Percentiles rank a stretch among this genome's conserved stretches.
These are phyloP conservation scores for Tremella yokohamensis DNA, from an alignment of 768 basidiomycete species.

Conservation along the genomic window DNA sequence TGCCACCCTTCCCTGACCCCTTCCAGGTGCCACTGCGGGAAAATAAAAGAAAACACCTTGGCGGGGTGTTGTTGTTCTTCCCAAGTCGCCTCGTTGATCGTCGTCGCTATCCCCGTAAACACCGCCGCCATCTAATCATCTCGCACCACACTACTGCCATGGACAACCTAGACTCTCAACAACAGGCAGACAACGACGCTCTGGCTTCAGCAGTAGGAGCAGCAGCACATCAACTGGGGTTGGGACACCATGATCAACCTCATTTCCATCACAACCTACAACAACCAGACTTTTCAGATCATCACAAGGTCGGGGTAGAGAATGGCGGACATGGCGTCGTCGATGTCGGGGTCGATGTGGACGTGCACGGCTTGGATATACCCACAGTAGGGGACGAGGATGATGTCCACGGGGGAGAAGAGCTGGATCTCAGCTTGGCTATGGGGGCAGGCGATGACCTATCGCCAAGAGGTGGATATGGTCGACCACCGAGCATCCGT, in stretches of 20 bases:
- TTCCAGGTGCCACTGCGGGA: too few relatives aligned
- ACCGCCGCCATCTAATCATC: neutral
- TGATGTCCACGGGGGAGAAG: constrained; percentile 17
- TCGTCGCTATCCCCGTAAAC: too few relatives aligned
- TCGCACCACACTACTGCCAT: neutral
- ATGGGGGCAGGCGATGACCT: constrained; percentile 20
- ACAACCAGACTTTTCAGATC: constrained; percentile 33
- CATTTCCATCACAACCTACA: constrained; percentile 31
- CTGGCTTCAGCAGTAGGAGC: constrained; percentile 35
- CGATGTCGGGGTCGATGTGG: constrained; percentile 25
- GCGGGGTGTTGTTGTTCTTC: too few relatives aligned
- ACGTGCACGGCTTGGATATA: constrained; percentile 33
- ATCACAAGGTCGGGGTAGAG: constrained; percentile 11
- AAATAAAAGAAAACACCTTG: too few relatives aligned
- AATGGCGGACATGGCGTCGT: constrained; percentile 16
- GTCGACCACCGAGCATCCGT: constrained; percentile 43
- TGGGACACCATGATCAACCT: constrained; percentile 8
- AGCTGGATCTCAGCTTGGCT: constrained; percentile 26
- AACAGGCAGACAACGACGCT: constrained; percentile 33
- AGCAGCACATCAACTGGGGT: constrained; percentile 27
- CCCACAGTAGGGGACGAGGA: constrained; percentile 26
- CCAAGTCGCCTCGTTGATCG: too few relatives aligned
- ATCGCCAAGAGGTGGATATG: constrained; percentile 14
- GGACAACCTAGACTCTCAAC: constrained; percentile 5
- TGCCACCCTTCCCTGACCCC: too few relatives aligned